phyloP scores from a whole-genome alignment of 179 eudicot species.

The Amaranthus tricolor region DNA sequence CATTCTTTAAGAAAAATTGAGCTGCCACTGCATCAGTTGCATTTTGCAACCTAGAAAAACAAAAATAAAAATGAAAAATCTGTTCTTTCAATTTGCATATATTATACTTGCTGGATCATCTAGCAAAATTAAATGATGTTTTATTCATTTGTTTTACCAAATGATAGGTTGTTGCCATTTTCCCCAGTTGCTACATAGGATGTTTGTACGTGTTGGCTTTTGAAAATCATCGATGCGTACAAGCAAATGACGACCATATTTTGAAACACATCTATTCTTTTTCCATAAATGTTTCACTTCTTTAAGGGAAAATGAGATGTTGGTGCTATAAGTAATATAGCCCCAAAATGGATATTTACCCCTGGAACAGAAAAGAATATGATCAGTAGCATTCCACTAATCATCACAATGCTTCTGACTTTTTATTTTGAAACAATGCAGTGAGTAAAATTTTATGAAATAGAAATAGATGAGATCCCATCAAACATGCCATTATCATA shows the following conservation, averaged over 20 bases:
- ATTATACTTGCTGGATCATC: background rate
- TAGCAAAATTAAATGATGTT: background rate
- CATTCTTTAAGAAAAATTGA: slow-evolving; percentile 82
- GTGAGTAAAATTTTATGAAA: no score
- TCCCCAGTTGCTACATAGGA: slow-evolving; percentile 88
- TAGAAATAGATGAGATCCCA: no score
- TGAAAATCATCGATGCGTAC: slow-evolving; percentile 84
- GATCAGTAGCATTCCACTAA: slow-evolving; percentile 5
- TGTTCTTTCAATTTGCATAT: background rate
- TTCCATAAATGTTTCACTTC: slow-evolving; percentile 92
- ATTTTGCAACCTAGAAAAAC: slow-evolving; percentile 66
- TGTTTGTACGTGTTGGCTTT: slow-evolving; percentile 70
- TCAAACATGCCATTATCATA: background rate
- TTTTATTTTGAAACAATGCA: background rate
- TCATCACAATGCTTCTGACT: background rate
- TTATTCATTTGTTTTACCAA: slow-evolving; percentile 48
- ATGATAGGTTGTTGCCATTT: slow-evolving; percentile 88
- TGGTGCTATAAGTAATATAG: slow-evolving; percentile 62
- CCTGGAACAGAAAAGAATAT: slow-evolving; percentile 38
- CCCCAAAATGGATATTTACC: slow-evolving; percentile 89
- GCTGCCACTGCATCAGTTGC: slow-evolving; percentile 96
- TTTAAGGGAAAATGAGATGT: slow-evolving; percentile 63
- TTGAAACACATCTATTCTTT: slow-evolving; percentile 59
- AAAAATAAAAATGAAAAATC: background rate
- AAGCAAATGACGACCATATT: slow-evolving; percentile 68